These are phyloP conservation scores for Reticulascus tulasneorum DNA, from an alignment of 2,329 filamentous ascomycete species.

Conservation along the genomic window DNA sequence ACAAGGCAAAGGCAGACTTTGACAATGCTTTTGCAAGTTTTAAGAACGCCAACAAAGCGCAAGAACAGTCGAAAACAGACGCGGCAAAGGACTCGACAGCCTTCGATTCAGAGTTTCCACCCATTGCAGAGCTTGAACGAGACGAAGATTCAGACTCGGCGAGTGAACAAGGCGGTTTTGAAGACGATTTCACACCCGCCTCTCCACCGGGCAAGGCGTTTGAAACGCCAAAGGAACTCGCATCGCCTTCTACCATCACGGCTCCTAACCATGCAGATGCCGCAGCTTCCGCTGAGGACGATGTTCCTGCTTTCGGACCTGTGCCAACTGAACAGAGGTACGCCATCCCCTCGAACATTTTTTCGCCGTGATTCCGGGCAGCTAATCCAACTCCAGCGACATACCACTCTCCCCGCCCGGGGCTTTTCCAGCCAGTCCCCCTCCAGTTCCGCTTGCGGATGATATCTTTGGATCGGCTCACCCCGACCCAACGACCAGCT, in stretches of 20 bases:
- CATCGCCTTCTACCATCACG: constrained; percentile 15
- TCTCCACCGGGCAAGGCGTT: constrained; percentile 38
- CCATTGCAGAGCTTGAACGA: constrained; percentile 79
- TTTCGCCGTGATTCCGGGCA: too few species aligned
- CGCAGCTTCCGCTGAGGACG: not conserved
- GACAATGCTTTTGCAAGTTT: constrained; percentile 83
- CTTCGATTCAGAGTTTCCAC: constrained; percentile 81
- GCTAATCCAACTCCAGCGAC: too few species aligned
- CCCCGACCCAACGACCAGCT: constrained; percentile 18
- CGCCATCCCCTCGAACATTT: too few species aligned
- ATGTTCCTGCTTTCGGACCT: too few species aligned
- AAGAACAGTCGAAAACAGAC: constrained; percentile 37
- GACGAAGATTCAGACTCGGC: constrained; percentile 82
- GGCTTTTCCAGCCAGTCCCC: too few species aligned
- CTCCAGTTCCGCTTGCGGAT: too few species aligned
- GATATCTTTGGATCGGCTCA: constrained; percentile 36
- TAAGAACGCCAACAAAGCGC: constrained; percentile 47
- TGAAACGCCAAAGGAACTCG: constrained; percentile 13
- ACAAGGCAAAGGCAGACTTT: constrained; percentile 73
- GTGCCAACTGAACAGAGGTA: too few species aligned
- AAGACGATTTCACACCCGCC: constrained; percentile 82
- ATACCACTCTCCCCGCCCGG: too few species aligned
- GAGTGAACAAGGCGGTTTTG: constrained; percentile 78
- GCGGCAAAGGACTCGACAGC: constrained; percentile 41
- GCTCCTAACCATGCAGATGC: constrained; percentile 24